phyloP scores from a whole-genome alignment of 2,329 filamentous ascomycete genomes.

The Coleophoma crateriformis region DNA sequence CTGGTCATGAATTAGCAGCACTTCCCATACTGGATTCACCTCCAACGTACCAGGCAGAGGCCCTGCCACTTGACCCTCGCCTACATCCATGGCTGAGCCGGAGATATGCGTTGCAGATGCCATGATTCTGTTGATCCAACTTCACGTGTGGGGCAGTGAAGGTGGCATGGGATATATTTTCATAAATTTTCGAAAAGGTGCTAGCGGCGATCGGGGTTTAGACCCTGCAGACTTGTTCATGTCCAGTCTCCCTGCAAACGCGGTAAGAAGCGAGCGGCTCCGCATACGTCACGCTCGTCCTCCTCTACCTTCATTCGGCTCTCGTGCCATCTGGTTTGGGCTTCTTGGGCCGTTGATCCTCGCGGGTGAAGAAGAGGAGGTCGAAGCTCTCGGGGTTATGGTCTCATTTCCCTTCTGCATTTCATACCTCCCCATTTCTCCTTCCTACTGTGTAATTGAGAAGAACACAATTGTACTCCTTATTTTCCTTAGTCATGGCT shows the following conservation, averaged over 20 bases:
- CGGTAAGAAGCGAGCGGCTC: background rate
- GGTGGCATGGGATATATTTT: constrained; percentile 7
- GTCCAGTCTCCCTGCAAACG: no score
- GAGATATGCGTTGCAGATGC: constrained; percentile 13
- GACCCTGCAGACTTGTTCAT: no score
- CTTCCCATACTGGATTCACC: no score
- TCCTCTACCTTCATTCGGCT: background rate
- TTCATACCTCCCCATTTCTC: no score
- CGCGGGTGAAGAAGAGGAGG: no score
- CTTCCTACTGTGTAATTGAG: no score
- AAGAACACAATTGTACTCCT: no score
- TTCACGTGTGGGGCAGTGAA: constrained; percentile 2
- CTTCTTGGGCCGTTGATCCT: no score
- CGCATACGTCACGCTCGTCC: background rate
- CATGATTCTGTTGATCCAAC: constrained; percentile 9
- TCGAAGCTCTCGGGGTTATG: no score
- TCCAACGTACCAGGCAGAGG: constrained; percentile 11
- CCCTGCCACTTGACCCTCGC: constrained; percentile 1
- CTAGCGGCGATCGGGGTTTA: background rate
- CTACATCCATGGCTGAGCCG: constrained; percentile 9
- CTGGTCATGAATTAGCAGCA: constrained; percentile 27
- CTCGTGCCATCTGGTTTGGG: no score
- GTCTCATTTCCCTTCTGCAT: no score
- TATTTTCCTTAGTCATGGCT: no score
- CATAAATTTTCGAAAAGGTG: background rate